Base-by-base conservation (phyloP, 202 grass and related monocot genomes). In the Bolboschoenoplectus hybrid region DNA sequence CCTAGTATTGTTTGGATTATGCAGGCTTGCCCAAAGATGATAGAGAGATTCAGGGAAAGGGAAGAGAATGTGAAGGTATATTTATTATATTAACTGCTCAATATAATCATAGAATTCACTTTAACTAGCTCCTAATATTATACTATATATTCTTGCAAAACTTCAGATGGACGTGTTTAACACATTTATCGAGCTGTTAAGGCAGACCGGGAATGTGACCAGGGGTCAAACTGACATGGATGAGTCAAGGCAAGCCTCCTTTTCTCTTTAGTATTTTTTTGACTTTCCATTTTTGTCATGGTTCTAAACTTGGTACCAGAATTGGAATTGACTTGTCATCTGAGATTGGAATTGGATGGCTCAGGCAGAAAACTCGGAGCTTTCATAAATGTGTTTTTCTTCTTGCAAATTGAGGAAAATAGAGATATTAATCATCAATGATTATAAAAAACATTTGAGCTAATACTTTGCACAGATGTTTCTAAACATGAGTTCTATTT, bases 21-120 rank as follows among this genome's bases (percentile, higher is more conserved):
- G 83, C 89, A 97, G 93, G 93, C 93, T 94, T 99, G 90, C 85
- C 93, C 93, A 66, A 99, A 94, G 85, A 86, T 99, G 88, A 94
- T 99, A 40, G 97, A 99, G 51, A 90, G 97, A 40, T 99, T 99
- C 84, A 90, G 88, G 85, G 97, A 99, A 89, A 97, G 97, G 80
- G 97, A 97, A 85, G 97, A 99, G 87, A 99, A 97, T 90, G 97
- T 99, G 50, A 99, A 99, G 97, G 97, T 98, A 89, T 73, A 75
- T 40, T 41, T 61, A 61, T 16, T 11, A 60, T 79, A 60, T 5
- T 51, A 67, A 56, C 36, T 78, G 8, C 76, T 85, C 85, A 57
- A 80, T 71, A 74, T 66, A 49, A 43, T 79, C 49, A 43, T 81
- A 81, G 36, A 80, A 80, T 60, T 43, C 16, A 61, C 40, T 60